Conservation (phyloP, 257 asterid species). For the Rubia yunnanensis region DNA sequence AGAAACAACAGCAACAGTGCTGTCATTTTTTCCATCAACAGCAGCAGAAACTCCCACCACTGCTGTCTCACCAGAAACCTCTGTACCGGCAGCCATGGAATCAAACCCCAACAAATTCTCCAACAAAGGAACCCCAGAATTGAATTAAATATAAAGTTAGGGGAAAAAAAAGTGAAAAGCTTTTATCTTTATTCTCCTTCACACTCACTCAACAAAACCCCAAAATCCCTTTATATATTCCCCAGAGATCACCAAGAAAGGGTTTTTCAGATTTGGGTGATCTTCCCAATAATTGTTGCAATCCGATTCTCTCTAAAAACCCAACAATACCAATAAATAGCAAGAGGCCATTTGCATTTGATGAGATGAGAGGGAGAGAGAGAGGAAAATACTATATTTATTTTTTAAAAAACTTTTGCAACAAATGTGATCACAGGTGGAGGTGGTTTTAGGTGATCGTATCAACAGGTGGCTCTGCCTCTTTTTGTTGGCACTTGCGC, state of each 20-base stretch:
- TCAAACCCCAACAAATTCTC: conserved; percentile 13
- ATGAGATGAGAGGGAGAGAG: conserved; percentile 5
- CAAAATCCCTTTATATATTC: conserved; percentile 33
- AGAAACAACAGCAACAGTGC: conserved; percentile 14
- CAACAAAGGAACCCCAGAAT: conserved; percentile 14
- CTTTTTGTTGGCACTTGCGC: conserved; percentile 13
- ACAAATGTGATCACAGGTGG: conserved; percentile 26
- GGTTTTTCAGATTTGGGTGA: conserved; percentile 41
- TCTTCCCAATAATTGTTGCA: conserved; percentile 21
- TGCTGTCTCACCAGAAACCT: conserved; percentile 59
- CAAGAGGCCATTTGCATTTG: conserved; percentile 40
- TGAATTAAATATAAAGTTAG: background rate
- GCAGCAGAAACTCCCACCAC: conserved; percentile 39
- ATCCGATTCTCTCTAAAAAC: conserved; percentile 27
- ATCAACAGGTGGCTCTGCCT: conserved; percentile 34
- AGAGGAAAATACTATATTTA: background rate
- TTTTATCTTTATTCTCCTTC: conserved; percentile 10
- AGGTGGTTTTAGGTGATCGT: conserved; percentile 41
- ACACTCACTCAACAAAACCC: conserved; percentile 4
- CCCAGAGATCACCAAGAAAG: conserved; percentile 35
- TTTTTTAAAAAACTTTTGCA: conserved; percentile 15
- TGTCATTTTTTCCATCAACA: conserved; percentile 23
- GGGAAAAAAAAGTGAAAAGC: conserved; percentile 7
- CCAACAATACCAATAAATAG: conserved; percentile 12
- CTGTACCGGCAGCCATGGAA: conserved; percentile 87